Conservation (phyloP, 805 yeast species). For the Pachysolen tannophilus region DNA sequence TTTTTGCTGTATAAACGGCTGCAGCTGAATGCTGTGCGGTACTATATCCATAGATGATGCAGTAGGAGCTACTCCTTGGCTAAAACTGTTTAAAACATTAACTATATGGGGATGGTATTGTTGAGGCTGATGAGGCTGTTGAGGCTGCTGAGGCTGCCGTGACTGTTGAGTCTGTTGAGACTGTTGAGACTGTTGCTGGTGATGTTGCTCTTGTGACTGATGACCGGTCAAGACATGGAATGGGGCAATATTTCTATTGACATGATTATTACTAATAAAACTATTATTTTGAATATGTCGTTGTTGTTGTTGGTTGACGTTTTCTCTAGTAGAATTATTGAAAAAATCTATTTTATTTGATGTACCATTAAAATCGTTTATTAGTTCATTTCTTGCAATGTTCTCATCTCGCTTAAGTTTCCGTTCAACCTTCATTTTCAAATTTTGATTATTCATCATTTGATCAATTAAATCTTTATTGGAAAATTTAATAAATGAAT, state of each 20-base stretch:
- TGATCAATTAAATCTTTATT: slow-evolving; percentile 1
- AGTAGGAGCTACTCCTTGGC: too few species aligned
- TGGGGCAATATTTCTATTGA: too few species aligned
- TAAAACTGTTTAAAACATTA: too few species aligned
- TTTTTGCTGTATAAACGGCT: slow-evolving; percentile 6
- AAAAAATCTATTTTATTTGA: not conserved
- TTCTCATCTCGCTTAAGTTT: slow-evolving; percentile 8
- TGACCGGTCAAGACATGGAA: not conserved
- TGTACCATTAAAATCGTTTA: not conserved
- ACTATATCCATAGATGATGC: slow-evolving; percentile 5
- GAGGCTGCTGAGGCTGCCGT: slow-evolving; percentile 2
- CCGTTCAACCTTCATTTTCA: slow-evolving; percentile 8
- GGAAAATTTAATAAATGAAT: slow-evolving; percentile 3
- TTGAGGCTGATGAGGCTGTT: slow-evolving; percentile 1
- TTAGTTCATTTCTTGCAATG: not conserved
- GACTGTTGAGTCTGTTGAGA: slow-evolving; percentile 6
- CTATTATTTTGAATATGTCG: slow-evolving; percentile 1
- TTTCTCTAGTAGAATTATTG: not conserved
- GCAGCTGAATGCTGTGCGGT: slow-evolving; percentile 5
- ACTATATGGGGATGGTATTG: slow-evolving; percentile 5
- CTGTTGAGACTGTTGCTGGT: not conserved
- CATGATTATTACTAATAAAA: too few species aligned
- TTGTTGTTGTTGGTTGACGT: slow-evolving; percentile 4
- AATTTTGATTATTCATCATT: slow-evolving; percentile 3
- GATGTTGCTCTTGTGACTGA: slow-evolving; percentile 4